These are phyloP conservation scores for Trichophyton simii DNA, from an alignment of 2,329 filamentous ascomycete species.

Conservation along the genomic window DNA sequence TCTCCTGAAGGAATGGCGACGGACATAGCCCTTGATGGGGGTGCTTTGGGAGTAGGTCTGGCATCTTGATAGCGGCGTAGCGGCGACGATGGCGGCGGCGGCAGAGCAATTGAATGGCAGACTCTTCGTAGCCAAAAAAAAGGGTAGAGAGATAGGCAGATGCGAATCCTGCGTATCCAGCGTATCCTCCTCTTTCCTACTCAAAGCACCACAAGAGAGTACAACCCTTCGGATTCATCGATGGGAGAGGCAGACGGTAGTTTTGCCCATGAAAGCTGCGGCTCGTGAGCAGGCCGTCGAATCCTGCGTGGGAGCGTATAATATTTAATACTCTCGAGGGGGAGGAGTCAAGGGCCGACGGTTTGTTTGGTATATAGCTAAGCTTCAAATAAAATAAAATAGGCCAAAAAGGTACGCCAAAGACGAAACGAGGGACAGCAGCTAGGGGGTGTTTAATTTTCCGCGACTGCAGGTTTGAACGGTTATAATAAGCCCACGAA, in stretches of 20 bases:
- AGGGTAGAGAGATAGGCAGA: background rate
- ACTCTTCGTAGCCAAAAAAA: background rate
- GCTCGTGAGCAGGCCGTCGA: background rate
- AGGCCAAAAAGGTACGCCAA: no score
- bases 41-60: background rate
- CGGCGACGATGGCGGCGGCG: no score
- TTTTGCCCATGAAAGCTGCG: background rate
- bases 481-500: background rate
- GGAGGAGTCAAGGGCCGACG: background rate
- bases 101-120: background rate
- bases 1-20: slow-evolving; percentile 55
- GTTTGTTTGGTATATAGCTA: background rate
- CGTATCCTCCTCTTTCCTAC: background rate
- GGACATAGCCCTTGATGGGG: slow-evolving; percentile 43
- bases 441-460: background rate
- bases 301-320: background rate
- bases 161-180: background rate
- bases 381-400: background rate
- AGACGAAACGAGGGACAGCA: background rate
- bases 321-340: background rate
- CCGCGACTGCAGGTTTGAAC: background rate
- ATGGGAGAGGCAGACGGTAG: background rate
- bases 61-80: background rate
- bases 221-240: background rate
- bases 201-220: background rate